Evolutionary conservation across 2,329 filamentous ascomycete genomes (phyloP), one percentile per base, ranked within the genome.

Genomic region (Dothistroma septosporum): DNA sequence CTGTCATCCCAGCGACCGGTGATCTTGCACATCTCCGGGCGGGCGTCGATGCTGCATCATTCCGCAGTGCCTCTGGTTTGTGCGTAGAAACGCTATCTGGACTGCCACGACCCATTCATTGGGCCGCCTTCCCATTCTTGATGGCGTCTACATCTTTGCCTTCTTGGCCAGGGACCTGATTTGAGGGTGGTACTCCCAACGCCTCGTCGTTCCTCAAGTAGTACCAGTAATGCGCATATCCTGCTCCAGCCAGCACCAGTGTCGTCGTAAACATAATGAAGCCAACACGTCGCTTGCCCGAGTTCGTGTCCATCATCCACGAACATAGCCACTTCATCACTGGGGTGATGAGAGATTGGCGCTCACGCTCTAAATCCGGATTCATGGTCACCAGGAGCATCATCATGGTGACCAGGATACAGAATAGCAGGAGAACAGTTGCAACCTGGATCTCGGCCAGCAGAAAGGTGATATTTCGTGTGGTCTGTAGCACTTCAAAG

Each of bases 401-500:
- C 0, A 80, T 19, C 2, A 80, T 62, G 0, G 71, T 70, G 1
- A 61, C 22, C 0, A 81, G 61, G 10, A 79, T 78, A 16, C 78
- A 53, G 4, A 63, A 69, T 5, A 82, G 72, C 0, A 80, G 65
- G 0, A 79, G 5, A 0, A 77, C 76, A 0, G 76, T 81, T 3
- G 81, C 59, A 35, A 82, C 73, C 61, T 82, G 79, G 52, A 82
- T 78, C 5, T 72, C 73, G 0, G 79, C 77, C 7, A 82, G 74
- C 1, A 82, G 60, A 53, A 82, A 76, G 1, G 78, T 77, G 53
- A 82, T 82, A 65, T 82, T 79, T 60, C 78, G 78, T 9, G 77
- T 81, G 0, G 80, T 82, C 59, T 76, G 74, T 1, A 83, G 73
- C 28, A 82, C 77, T 64, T 80, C 72, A 72, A 78, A 82, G 24